These are phyloP conservation scores for Melampsora occidentalis DNA, from an alignment of 1,284 basidiomycete genomes.

Conservation along the genomic window DNA sequence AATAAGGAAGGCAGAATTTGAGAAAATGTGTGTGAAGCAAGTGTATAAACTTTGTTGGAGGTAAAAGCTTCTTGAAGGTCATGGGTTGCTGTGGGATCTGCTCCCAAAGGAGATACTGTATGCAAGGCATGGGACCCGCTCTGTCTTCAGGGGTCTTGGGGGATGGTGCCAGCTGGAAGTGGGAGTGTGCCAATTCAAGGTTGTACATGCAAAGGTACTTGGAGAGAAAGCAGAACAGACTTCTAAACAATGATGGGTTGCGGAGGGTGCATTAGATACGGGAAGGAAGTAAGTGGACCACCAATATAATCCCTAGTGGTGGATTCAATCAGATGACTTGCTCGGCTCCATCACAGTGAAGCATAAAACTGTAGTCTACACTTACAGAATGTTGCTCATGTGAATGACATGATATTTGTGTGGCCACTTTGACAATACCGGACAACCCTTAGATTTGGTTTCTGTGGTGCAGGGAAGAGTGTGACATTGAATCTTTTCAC, in stretches of 20 bases:
- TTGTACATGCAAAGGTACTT: neutral
- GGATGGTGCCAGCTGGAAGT: neutral
- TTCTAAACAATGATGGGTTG: neutral
- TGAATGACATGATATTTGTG: neutral
- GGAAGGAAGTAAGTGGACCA: neutral
- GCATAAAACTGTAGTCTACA: neutral
- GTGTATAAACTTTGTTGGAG: neutral
- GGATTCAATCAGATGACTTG: neutral
- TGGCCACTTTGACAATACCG: neutral
- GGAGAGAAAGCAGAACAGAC: neutral
- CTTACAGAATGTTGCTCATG: slow-evolving; percentile 2
- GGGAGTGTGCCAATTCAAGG: neutral
- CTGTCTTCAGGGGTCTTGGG: neutral
- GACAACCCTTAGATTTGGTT: neutral
- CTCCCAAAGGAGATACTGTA: neutral
- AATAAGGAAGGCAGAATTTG: neutral
- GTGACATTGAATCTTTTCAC: neutral
- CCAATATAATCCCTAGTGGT: neutral
- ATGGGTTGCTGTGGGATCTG: neutral
- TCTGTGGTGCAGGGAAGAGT: neutral
- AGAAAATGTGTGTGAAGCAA: no score
- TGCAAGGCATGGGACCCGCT: neutral
- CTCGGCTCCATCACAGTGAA: neutral
- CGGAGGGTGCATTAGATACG: neutral
- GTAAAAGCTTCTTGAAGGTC: neutral